These are phyloP conservation scores for Kuraishia cidri DNA, from an alignment of 805 yeast species.

Conservation along the genomic window DNA sequence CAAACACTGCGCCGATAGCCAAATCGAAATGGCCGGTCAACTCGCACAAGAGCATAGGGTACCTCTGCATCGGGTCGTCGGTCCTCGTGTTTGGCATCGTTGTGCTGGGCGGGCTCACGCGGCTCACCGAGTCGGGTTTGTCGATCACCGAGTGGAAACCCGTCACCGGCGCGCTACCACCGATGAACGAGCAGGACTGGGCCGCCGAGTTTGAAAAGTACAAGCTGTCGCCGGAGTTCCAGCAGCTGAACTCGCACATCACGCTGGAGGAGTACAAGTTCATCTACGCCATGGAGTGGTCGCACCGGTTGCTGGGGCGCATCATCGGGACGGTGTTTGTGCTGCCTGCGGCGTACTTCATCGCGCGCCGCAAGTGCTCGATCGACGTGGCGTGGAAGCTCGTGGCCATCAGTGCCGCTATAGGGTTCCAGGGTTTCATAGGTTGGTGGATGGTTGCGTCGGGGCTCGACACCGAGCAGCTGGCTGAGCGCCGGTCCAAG, in stretches of 20 bases:
- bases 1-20: conserved; percentile 8
- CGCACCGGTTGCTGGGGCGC: conserved; percentile 88
- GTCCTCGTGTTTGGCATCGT: conserved; percentile 91
- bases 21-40: conserved; percentile 26
- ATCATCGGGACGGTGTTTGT: conserved; percentile 79
- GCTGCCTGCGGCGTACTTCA: conserved; percentile 79
- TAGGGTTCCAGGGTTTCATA: conserved; percentile 91
- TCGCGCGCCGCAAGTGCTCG: conserved; percentile 56
- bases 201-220: conserved; percentile 75
- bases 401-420: conserved; percentile 61
- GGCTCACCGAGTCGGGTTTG: conserved; percentile 92
- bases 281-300: conserved; percentile 97
- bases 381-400: conserved; percentile 59
- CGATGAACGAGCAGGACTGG: conserved; percentile 77
- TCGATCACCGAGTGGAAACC: conserved; percentile 99
- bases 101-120: conserved; percentile 90
- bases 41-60: conserved; percentile 61
- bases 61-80: conserved; percentile 83
- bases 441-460: conserved; percentile 99
- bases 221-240: conserved; percentile 82
- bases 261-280: conserved; percentile 89
- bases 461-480: conserved; percentile 76
- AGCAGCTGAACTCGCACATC: conserved; percentile 80
- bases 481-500: conserved; percentile 74
- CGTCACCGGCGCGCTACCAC: conserved; percentile 91